Evolutionary conservation across 192 early-diverging fungal genomes (phyloP).

Genomic region (Phlyctochytrium bullatum): DNA sequence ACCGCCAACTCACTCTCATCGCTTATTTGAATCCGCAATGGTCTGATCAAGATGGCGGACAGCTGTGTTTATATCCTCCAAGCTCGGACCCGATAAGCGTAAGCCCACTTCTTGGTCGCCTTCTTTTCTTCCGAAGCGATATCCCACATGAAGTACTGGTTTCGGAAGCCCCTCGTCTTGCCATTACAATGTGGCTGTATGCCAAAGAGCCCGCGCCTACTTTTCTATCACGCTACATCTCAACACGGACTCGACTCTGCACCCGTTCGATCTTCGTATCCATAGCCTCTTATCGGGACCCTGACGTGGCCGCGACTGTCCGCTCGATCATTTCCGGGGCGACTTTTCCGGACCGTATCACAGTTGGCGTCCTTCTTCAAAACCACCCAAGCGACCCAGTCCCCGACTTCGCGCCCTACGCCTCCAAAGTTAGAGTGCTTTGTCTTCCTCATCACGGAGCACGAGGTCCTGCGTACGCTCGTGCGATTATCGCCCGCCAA

Average conservation of each 20-base stretch:
- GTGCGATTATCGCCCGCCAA: background rate
- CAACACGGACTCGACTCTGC: background rate
- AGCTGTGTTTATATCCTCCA: constrained; percentile 13
- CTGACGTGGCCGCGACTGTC: constrained; percentile 20
- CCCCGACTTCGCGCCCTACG: background rate
- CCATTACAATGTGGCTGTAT: constrained; percentile 35
- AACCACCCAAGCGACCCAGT: constrained; percentile 18
- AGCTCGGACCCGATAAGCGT: no score
- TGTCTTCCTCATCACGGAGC: background rate
- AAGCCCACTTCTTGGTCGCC: constrained; percentile 16
- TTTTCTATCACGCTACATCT: background rate
- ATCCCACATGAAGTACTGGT: constrained; percentile 27
- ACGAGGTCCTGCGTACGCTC: constrained; percentile 13
- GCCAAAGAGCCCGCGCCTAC: constrained; percentile 7
- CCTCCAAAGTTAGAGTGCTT: background rate
- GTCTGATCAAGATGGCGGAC: constrained; percentile 11
- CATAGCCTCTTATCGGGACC: constrained; percentile 27
- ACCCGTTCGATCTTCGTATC: constrained; percentile 18
- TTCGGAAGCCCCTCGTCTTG: constrained; percentile 20
- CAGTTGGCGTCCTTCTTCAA: constrained; percentile 22
- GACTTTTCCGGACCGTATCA: constrained; percentile 14
- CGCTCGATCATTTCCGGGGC: constrained; percentile 8
- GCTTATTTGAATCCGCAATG: constrained; percentile 7
- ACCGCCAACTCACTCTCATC: constrained; percentile 6
- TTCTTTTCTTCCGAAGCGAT: constrained; percentile 23